Evolutionary conservation across 2,329 filamentous ascomycete species (phyloP).

Genomic region (Ophiobolus disseminans): DNA sequence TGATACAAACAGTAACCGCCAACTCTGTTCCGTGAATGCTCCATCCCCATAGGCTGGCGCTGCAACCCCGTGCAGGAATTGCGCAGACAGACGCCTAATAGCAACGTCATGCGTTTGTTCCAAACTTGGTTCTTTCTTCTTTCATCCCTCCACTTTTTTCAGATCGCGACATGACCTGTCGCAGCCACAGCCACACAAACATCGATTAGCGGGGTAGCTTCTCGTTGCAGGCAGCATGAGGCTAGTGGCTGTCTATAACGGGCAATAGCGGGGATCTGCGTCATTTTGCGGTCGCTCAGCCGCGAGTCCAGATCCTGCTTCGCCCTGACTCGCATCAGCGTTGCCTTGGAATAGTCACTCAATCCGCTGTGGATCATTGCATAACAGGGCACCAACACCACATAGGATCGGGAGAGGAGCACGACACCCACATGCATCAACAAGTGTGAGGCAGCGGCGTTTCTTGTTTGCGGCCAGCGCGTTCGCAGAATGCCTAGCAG

Average conservation of each 20-base stretch:
- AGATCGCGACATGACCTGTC: conserved; percentile 1
- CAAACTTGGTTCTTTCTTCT: background rate
- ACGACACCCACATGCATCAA: too few relatives aligned
- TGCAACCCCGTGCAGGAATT: background rate
- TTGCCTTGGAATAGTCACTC: background rate
- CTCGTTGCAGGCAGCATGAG: background rate
- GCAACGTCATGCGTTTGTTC: background rate
- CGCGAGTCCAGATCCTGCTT: conserved; percentile 2
- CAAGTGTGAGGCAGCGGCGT: too few relatives aligned
- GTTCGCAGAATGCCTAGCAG: too few relatives aligned
- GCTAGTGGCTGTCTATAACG: background rate
- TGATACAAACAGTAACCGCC: background rate
- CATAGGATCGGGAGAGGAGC: too few relatives aligned
- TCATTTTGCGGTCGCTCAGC: conserved; percentile 1
- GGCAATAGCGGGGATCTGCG: conserved; percentile 3
- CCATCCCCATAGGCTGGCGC: background rate
- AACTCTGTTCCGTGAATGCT: too few relatives aligned
- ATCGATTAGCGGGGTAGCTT: background rate
- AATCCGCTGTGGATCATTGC: too few relatives aligned
- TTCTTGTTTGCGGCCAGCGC: too few relatives aligned
- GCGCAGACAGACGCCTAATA: background rate
- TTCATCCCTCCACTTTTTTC: background rate
- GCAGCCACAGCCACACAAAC: conserved; percentile 1
- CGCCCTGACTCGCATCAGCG: background rate
- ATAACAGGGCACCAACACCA: too few relatives aligned